Evolutionary conservation across 148 eudicot species (phyloP), one percentile per base, ranked within the genome.

Genomic region (Cornus suecica): DNA sequence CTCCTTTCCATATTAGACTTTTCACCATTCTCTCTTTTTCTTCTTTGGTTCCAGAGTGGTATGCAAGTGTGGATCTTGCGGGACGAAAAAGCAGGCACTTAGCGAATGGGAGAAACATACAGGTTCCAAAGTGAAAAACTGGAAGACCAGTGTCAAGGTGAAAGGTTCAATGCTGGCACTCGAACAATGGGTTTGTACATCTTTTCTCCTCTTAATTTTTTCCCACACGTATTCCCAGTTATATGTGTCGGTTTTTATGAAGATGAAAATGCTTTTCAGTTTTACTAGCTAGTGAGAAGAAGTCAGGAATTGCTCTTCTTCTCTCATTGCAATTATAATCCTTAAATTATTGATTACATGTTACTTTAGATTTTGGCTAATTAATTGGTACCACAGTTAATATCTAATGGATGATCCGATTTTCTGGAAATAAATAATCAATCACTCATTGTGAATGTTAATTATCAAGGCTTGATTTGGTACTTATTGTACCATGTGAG

Each of bases 91-190:
- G 79, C 87, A 83, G 85, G 86, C 86, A 71, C 89, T 91, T 61
- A 88, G 96, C 65, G 96, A 89, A 65, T 91, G 96, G 96, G 96
- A 91, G 85, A 87, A 86, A 69, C 96, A 91, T 78, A 91, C 96
- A 22, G 89, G 93, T 69, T 91, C 90, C 24, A 91, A 86, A 80
- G 75, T 82, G 75, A 91, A 87, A 86, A 86, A 87, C 68, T 91
- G 96, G 96, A 91, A 91, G 83, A 83, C 77, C 52, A 91, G 91
- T 84, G 86, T 91, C 65, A 80, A 78, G 61, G 91, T 91, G 78
- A 86, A 91, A 85, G 96, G 83, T 74, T 87, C 96, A 41, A 77
- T 86, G 91, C 69, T 88, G 70, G 76, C 93, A 18, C 82, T 91
- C 69, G 96, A 91, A 80, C 91, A 91, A 83, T 91, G 96, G 96